Percentiles rank a stretch among this genome's conserved stretches.
Evolutionary conservation across 1,284 basidiomycete species (phyloP).

Genomic region (Cryptococcus sp.): DNA sequence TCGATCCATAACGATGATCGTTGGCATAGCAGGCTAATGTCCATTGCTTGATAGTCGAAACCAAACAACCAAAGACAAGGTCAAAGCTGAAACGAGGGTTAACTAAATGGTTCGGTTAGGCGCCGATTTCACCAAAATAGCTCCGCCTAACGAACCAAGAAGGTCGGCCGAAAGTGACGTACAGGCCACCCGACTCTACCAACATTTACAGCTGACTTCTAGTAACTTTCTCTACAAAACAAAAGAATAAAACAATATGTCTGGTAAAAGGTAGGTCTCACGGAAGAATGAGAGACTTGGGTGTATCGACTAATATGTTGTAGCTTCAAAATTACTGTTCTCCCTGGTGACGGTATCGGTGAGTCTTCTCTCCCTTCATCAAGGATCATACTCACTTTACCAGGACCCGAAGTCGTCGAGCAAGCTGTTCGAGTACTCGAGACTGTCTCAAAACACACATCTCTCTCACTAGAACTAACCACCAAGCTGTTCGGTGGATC

Average conservation of each 20-base stretch:
- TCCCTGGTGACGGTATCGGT: constrained; percentile 98
- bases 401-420: constrained; percentile 89
- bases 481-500: constrained; percentile 83
- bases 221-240: neutral
- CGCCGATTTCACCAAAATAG: no score
- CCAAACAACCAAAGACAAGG: no score
- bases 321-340: constrained; percentile 73
- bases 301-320: constrained; percentile 5
- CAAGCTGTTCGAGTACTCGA: constrained; percentile 85
- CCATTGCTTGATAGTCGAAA: no score
- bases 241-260: constrained; percentile 8
- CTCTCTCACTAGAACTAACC: constrained; percentile 65
- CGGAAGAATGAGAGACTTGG: neutral
- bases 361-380: constrained; percentile 24
- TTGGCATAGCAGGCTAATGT: no score
- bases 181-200: neutral
- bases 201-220: neutral
- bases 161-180: neutral
- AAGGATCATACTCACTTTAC: neutral
- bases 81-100: neutral
- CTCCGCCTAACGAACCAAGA: no score
- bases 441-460: constrained; percentile 62
- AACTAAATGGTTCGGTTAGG: no score
- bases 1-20: no score
- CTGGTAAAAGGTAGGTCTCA: constrained; percentile 12